Evolutionary conservation across 768 basidiomycete genomes (phyloP), one percentile per base, ranked within the genome.

Genomic region (Xerocomus brunneocitrinus): DNA sequence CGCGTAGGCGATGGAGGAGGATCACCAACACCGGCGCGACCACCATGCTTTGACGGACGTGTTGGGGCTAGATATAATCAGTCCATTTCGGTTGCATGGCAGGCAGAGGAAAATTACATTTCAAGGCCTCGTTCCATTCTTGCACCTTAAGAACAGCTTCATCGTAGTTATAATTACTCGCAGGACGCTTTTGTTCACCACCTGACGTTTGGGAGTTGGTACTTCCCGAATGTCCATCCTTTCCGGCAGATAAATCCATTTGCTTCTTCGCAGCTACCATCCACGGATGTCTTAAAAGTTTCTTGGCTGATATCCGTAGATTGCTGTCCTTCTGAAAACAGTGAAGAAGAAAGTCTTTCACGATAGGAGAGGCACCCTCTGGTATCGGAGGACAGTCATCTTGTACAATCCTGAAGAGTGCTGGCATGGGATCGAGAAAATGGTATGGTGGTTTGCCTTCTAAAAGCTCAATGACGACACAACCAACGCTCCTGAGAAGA

Each of bases 301-400:
- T 98, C 72, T 89, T 89, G 6, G 95, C 97, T 1, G 90, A 88
- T 61, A 98, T 87, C 22, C 97, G 87, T 28, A 99, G 77, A 71
- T 98, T 95, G 58, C 84, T 84, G 65, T 98, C 95, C 71, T 98
- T 98, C 76, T 98, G 95, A 71, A 99, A 99, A 65, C 97, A 98
- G 55, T 97, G 93, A 62, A 91, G 89, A 13, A 98, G 76, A 63
- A 99, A 99, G 70, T 98, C 94, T 62, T 95, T 91, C 57, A 97
- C 95, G 55, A 95, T 89, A 0, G 94, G 91, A 8, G 91, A 93
- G 1, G 92, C 91, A 16, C 93, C 92, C 56, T 97, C 94, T 0
- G 97, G 97, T 63, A 99, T 91, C 4, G 92, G 95, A 32, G 97
- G 95, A 62, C 85, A 89, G 67, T 98, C 97, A 65, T 99, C 97